Evolutionary conservation across 2,329 filamentous ascomycete genomes (phyloP), one percentile per base, ranked within the genome.

Genomic region (Zasmidium citrigriseum): DNA sequence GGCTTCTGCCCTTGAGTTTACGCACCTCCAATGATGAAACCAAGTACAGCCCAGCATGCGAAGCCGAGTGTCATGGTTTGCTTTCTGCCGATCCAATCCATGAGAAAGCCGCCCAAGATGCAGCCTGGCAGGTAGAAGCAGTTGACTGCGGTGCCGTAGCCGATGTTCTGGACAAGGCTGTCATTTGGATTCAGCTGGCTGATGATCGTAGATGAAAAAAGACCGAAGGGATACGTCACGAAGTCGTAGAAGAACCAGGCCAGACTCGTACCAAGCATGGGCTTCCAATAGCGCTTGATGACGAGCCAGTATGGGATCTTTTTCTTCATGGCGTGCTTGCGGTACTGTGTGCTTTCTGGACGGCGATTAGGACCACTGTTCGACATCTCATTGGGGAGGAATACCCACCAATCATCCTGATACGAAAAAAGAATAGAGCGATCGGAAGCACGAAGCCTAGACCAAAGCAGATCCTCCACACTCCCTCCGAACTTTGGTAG

Each of bases 101-200:
- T 89, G 12, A 90, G 77, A 54, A 90, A 88, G 0, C 90, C 89
- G 22, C 92, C 92, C 4, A 89, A 76, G 53, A 91, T 79, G 24
- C 90, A 90, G 1, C 92, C 92, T 0, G 91, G 91, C 47, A 96
- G 83, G 73, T 95, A 96, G 74, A 96, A 96, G 61, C 91, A 77
- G 73, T 95, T 96, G 78, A 95, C 86, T 29, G 96, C 83, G 0
- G 89, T 92, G 70, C 91, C 92, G 90, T 91, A 96, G 38, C 91
- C 92, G 60, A 96, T 91, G n/a, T 86, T 78, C 61, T 89, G 89
- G 67, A 90, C 91, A 2, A 96, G 77, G 0, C 88, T 82, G 0
- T 85, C 54, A 16, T 65, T 52, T 81, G 2, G 72, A 11, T 85
- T 85, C 44, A 91, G 82, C 59, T 85, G 87, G 41, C 78, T 73